Conservation (phyloP, 208 protist genomes). For the Plasmodiophora brassicae region DNA sequence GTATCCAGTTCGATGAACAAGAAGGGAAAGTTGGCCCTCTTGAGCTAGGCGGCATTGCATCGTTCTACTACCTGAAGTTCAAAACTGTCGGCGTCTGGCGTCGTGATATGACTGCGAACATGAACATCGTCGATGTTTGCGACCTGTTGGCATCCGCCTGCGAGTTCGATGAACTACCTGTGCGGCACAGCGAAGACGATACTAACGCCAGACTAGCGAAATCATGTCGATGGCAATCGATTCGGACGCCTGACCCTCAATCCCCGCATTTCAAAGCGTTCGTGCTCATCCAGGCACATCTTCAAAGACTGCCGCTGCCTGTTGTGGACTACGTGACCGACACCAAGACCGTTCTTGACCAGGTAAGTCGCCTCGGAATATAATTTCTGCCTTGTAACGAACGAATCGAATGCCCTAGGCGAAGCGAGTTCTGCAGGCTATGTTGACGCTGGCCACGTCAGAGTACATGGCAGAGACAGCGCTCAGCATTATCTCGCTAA, state of each 20-base stretch:
- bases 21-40: too few species aligned
- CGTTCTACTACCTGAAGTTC: slow-evolving; percentile 73
- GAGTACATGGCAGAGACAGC: neutral
- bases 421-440: neutral
- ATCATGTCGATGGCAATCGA: neutral
- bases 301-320: slow-evolving; percentile 77
- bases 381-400: neutral
- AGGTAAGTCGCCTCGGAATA: slow-evolving; percentile 79
- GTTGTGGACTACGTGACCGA: slow-evolving; percentile 97
- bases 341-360: slow-evolving; percentile 91
- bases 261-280: slow-evolving; percentile 88
- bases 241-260: slow-evolving; percentile 62
- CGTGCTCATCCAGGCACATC: slow-evolving; percentile 94
- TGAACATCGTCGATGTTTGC: slow-evolving; percentile 68
- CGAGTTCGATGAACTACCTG: slow-evolving; percentile 80
- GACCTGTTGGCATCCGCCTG: slow-evolving; percentile 74
- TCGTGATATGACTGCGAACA: slow-evolving; percentile 59
- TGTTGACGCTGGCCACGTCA: neutral
- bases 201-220: slow-evolving; percentile 67
- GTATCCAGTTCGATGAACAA: slow-evolving; percentile 52
- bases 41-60: slow-evolving; percentile 73
- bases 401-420: neutral
- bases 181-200: slow-evolving; percentile 98
- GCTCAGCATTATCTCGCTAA: neutral
- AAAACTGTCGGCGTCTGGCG: slow-evolving; percentile 74